Percentiles rank a stretch among this genome's conserved stretches.
Conservation (phyloP, 2,329 filamentous ascomycete species). For the Trichophyton schoenleinii region DNA sequence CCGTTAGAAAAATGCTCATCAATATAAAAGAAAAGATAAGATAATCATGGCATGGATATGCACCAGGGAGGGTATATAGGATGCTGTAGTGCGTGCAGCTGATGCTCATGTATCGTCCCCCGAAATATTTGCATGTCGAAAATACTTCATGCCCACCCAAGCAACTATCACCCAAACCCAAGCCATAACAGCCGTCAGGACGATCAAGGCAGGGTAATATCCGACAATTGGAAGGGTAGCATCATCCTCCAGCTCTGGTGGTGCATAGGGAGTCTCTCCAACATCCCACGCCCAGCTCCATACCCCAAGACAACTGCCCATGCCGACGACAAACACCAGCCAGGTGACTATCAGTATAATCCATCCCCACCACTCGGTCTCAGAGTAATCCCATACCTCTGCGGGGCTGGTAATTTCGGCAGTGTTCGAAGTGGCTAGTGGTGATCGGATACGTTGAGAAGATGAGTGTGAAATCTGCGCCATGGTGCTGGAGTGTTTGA, state of each 20-base stretch:
- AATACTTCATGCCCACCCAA: constrained; percentile 99
- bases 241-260: constrained; percentile 89
- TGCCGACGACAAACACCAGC: constrained; percentile 90
- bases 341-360: constrained; percentile 81
- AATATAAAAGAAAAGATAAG: not conserved
- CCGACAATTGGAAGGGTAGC: constrained; percentile 88
- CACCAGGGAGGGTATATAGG: not conserved
- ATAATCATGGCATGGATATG: not conserved
- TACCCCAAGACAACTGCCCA: constrained; percentile 86
- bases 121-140: constrained; percentile 88
- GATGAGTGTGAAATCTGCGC: constrained; percentile 25
- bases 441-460: constrained; percentile 25
- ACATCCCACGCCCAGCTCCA: constrained; percentile 99
- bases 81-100: not conserved
- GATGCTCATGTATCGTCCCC: constrained; percentile 39
- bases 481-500: constrained; percentile 22
- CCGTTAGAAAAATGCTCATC: not conserved
- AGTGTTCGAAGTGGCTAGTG: constrained; percentile 26
- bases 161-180: constrained; percentile 98
- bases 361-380: constrained; percentile 98
- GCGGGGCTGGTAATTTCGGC: constrained; percentile 25
- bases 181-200: constrained; percentile 87
- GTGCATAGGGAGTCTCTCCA: constrained; percentile 86
- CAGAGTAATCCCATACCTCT: constrained; percentile 75
- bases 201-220: constrained; percentile 90